Evolutionary conservation across 2,329 filamentous ascomycete genomes (phyloP).

Genomic region (Akanthomyces muscarius): DNA sequence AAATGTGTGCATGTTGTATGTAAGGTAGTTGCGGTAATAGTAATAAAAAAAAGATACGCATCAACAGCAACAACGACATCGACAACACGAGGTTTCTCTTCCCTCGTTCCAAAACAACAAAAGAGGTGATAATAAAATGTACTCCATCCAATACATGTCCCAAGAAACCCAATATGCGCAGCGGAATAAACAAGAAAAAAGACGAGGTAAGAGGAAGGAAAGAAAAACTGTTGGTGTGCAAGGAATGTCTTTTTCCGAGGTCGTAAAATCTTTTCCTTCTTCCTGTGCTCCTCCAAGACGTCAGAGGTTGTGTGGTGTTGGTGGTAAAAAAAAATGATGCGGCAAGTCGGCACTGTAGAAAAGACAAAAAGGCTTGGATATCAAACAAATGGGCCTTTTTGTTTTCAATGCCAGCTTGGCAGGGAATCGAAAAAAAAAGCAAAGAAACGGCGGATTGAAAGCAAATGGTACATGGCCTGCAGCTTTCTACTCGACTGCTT

Average conservation of each 20-base stretch:
- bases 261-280: conserved; percentile 26
- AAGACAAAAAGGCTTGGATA: conserved; percentile 16
- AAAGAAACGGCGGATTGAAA: background rate
- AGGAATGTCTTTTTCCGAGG: conserved; percentile 21
- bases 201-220: conserved; percentile 17
- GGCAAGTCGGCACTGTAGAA: background rate
- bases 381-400: conserved; percentile 21
- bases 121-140: conserved; percentile 28
- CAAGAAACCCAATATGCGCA: conserved; percentile 21
- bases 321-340: conserved; percentile 18
- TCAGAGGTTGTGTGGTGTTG: conserved; percentile 22
- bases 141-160: conserved; percentile 41
- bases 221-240: conserved; percentile 4
- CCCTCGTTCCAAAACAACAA: conserved; percentile 27
- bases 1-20: conserved; percentile 7
- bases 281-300: conserved; percentile 29
- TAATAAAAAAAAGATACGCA: background rate
- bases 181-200: conserved; percentile 19
- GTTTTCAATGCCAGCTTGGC: conserved; percentile 13
- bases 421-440: conserved; percentile 9
- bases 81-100: conserved; percentile 17
- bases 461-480: background rate
- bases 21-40: conserved; percentile 7
- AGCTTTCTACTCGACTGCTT: background rate
- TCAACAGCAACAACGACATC: background rate